phyloP scores from a whole-genome alignment of 2,329 filamentous ascomycete genomes.

The Paradendryphiella salina region DNA sequence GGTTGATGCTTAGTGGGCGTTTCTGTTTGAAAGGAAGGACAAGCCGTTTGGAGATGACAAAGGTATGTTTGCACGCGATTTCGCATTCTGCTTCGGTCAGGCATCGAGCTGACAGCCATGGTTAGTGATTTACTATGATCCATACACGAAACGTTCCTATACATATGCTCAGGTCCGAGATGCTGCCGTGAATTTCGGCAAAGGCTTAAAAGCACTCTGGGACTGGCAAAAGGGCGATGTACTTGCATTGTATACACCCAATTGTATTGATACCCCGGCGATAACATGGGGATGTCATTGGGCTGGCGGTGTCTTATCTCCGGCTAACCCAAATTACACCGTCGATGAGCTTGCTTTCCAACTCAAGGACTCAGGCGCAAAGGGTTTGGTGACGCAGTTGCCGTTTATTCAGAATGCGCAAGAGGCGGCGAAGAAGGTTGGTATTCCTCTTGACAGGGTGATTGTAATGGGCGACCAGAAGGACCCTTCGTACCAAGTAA shows the following conservation, averaged over 20 bases:
- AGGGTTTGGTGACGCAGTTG: slow-evolving; percentile 73
- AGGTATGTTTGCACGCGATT: slow-evolving; percentile 52
- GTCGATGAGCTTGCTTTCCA: slow-evolving; percentile 82
- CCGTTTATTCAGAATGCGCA: slow-evolving; percentile 66
- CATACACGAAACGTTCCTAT: slow-evolving; percentile 69
- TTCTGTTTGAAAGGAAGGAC: slow-evolving; percentile 72
- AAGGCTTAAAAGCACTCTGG: slow-evolving; percentile 73
- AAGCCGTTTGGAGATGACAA: slow-evolving; percentile 71
- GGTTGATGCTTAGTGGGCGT: slow-evolving; percentile 59
- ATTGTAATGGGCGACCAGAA: slow-evolving; percentile 72
- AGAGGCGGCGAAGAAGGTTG: slow-evolving; percentile 69
- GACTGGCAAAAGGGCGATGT: slow-evolving; percentile 84
- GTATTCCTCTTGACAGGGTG: slow-evolving; percentile 71
- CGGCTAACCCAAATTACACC: slow-evolving; percentile 87
- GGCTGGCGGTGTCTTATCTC: slow-evolving; percentile 80
- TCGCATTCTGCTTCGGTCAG: not conserved
- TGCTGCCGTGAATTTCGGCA: slow-evolving; percentile 74
- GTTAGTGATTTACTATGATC: slow-evolving; percentile 76
- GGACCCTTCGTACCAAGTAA: slow-evolving; percentile 62
- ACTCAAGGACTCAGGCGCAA: slow-evolving; percentile 75
- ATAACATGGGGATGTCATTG: slow-evolving; percentile 79
- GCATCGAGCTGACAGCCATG: slow-evolving; percentile 10
- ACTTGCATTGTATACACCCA: slow-evolving; percentile 79
- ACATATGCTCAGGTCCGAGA: slow-evolving; percentile 69
- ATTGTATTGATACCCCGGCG: slow-evolving; percentile 76